Evolutionary conservation across 306 rosid genomes (phyloP), one percentile per base, ranked within the genome.

Genomic region (Glycyrrhiza uralensis): DNA sequence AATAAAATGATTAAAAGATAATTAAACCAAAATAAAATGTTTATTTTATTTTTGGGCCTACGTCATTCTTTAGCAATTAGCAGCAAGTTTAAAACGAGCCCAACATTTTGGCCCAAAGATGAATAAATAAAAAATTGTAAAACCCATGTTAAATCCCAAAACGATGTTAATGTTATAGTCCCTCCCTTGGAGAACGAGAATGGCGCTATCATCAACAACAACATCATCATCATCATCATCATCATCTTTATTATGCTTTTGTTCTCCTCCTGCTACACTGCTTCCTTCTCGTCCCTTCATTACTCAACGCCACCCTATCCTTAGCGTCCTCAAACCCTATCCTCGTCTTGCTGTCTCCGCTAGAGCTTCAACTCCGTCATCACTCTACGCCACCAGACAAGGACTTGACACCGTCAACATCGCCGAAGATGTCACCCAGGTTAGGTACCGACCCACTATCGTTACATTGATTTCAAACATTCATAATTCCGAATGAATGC

Each of bases 361-460:
- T 18, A 74, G 46, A 67, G 81, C 84, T 46, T 19, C 80, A 45
- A 46, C 85, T 36, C 65, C 63, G 30, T 17, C 36, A 26, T 17
- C 36, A 26, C 54, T 80, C 20, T 64, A 55, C 82, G 18, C 42
- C 78, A 22, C 66, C 74, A 74, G 88, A 46, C 82, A 85, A 66
- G 94, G 81, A 5, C 83, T 85, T 50, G 94, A 87, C 71, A 30
- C 97, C 13, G 96, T 89, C 50, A 94, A 94, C 83, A 94, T 94
- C 61, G 98, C 97, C 17, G 94, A 94, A 51, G 88, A 94, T 62
- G 98, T 91, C 41, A 89, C 98, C 56, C 92, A 94, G 69, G 98
- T 94, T n/a, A n/a, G 96, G 98, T 94, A 10, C 12, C 24, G 18
- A 5, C 28, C 15, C 11, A 72, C 45, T 23, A 8, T 47, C n/a